These are phyloP conservation scores for Globisporangium camurandrum DNA, from an alignment of 352 stramenopile species.

Conservation along the genomic window DNA sequence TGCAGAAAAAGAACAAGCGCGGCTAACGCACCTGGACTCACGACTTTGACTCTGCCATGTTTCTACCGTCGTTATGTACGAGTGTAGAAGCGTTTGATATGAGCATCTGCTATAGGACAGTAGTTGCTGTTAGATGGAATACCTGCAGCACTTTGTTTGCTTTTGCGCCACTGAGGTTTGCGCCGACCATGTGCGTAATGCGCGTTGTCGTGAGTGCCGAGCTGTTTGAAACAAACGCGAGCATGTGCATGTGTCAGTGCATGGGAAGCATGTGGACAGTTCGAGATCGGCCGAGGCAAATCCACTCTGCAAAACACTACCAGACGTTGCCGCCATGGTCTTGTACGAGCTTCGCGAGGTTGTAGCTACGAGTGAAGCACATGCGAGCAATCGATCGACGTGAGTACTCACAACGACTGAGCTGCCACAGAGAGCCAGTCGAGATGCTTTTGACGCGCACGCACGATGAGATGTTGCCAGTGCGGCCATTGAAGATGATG, in stretches of 20 bases:
- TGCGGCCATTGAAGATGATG: conserved; percentile 77
- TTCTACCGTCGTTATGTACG: conserved; percentile 19
- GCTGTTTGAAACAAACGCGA: conserved; percentile 7
- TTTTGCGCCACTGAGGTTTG: conserved; percentile 70
- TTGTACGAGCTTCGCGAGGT: conserved; percentile 71
- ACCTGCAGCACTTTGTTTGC: conserved; percentile 69
- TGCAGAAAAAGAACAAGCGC: too few species aligned
- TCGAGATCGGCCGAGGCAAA: too few species aligned
- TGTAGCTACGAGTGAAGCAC: conserved; percentile 40
- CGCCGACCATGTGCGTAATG: conserved; percentile 79
- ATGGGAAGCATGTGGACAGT: conserved; percentile 2
- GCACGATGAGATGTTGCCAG: conserved; percentile 76
- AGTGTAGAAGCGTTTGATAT: not conserved
- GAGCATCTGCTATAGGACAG: not conserved
- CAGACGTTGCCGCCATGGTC: conserved; percentile 65
- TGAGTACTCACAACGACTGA: not conserved
- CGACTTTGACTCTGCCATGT: conserved; percentile 52
- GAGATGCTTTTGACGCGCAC: conserved; percentile 1
- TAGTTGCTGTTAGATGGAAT: not conserved
- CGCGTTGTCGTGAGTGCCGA: conserved; percentile 31
- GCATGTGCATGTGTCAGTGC: not conserved
- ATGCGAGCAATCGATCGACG: not conserved
- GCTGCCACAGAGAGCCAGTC: too few species aligned
- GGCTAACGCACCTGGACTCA: conserved; percentile 39
- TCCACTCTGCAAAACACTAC: too few species aligned